A percentile compares a stretch with the other conserved stretches of the same genome.
phyloP scores from a whole-genome alignment of 164 flowering plant genomes.

The Echeveria elegans region DNA sequence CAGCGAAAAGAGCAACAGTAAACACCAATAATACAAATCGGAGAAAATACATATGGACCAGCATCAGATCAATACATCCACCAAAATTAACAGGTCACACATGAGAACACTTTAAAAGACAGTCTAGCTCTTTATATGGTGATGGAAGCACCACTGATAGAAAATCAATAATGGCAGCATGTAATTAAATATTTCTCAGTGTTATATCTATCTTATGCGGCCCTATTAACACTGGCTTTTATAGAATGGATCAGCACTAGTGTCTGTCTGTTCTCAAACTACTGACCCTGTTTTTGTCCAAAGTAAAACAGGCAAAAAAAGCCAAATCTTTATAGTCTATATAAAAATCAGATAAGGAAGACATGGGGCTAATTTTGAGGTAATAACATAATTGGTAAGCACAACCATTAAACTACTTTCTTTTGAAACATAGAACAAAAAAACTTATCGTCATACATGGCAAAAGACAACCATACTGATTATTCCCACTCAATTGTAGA shows the following conservation, averaged over 20 bases:
- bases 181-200: too few species aligned
- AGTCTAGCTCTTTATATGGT: neutral
- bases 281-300: neutral
- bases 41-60: neutral
- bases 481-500: constrained; percentile 93
- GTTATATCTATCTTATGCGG: neutral
- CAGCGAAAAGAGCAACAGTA: too few species aligned
- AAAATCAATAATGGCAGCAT: neutral
- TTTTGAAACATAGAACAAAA: neutral
- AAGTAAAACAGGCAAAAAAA: neutral
- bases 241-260: neutral
- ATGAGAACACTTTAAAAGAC: neutral
- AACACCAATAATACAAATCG: too few species aligned
- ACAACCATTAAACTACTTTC: neutral
- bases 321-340: too few species aligned
- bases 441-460: constrained; percentile 5
- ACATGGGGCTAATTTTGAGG: too few species aligned
- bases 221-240: neutral
- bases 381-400: neutral
- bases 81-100: neutral
- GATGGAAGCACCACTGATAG: neutral
- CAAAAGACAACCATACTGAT: constrained; percentile 8
- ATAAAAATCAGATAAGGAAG: too few species aligned
- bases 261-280: neutral
- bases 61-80: neutral